Base-by-base conservation (phyloP, 371 early-diverging fungal species). In the Syncephalastrum racemosum region DNA sequence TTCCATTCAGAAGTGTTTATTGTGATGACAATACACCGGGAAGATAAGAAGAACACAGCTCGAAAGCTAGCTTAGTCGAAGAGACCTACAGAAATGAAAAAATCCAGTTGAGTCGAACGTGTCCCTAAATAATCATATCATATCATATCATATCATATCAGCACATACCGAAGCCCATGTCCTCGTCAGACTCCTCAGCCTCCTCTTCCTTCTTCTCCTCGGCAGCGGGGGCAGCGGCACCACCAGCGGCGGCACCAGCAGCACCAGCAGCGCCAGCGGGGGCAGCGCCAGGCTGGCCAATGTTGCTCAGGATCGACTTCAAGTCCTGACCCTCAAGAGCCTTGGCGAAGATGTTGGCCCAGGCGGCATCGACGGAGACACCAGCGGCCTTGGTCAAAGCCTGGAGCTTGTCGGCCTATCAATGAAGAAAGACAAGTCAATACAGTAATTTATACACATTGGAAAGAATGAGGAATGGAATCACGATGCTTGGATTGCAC, bases 271-370 rank as follows among this genome's bases (percentile, higher is more conserved):
- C 86, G 56, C 77, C 87, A 57, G 63, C 60, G 44, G 59, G 57
- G 56, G 46, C 59, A 53, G 69, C 62, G 54, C 65, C 65, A 66
- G 75, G 73, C 36, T 88, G 78, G 75, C 96, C 95, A 65, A 95
- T 89, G 87, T 91, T 94, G 79, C 87, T 83, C 70, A 97, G 83
- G 75, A 97, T 84, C 62, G 89, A 91, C 73, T 76, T 83, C 66
- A 98, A 77, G 82, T 96, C 89, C 85, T 92, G 91, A 71, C 96
- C 96, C 63, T 85, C 94, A 66, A 98, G 89, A 62, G 98, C 97
- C 92, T 97, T 97, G 80, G 98, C 95, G 84, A 96, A 97, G 68
- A 98, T 84, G 78, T 80, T 80, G 75, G 92, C 88, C 95, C 95
- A 97, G 90, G 97, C 91, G 64, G 93, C 79, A 79, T 98, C 97